Base-by-base conservation (phyloP, 2,329 filamentous ascomycete species). In the Apiospora rasikravindrae region DNA sequence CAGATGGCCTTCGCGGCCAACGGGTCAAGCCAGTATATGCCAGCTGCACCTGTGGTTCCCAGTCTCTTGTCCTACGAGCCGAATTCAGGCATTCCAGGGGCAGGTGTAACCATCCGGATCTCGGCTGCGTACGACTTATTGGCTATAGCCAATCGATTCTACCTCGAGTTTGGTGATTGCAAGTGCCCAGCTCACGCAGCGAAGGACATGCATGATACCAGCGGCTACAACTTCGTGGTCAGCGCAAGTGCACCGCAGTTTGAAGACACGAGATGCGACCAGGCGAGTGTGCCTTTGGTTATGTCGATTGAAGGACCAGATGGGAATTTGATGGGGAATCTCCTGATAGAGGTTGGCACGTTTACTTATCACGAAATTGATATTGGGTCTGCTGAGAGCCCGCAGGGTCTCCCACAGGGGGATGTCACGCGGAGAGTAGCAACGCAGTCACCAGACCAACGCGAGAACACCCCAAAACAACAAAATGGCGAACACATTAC, bases 141-240 rank as follows among this genome's bases (percentile, higher is more conserved):
- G 74, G 79, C 83, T 72, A 88, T 91, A 81, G 88, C 86, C 44
- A 87, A 86, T 72, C 87, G 86, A 69, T 91, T 94, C 77, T 91
- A 84, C 75, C 82, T 98, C 71, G 88, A 91, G 67, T 97, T 98
- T 82, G 94, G 94, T n/a, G 87, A 88, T n/a, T 90, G 93, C 77
- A 91, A 91, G 81, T 92, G 91, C 81, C 86, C 89, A 71, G 91
- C 91, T 72, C 88, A 91, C 71, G 86, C 95, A 33, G 87, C 89
- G 66, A 91, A 92, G 79, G 84, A 84, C 80, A 86, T 82, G 76
- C 89, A 85, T 83, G 88, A 91, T 73, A 83, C 81, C 70, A 83
- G 88, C 75, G 88, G 89, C 26, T 93, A 89, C 80, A 88, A 91
- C 74, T 97, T 96, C 82, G 88, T 88, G 42, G 86, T 97, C 76